Percentiles rank a stretch among this genome's conserved stretches.
These are phyloP conservation scores for Neurospora pannonica DNA, from an alignment of 495 filamentous ascomycete genomes.

Conservation along the genomic window DNA sequence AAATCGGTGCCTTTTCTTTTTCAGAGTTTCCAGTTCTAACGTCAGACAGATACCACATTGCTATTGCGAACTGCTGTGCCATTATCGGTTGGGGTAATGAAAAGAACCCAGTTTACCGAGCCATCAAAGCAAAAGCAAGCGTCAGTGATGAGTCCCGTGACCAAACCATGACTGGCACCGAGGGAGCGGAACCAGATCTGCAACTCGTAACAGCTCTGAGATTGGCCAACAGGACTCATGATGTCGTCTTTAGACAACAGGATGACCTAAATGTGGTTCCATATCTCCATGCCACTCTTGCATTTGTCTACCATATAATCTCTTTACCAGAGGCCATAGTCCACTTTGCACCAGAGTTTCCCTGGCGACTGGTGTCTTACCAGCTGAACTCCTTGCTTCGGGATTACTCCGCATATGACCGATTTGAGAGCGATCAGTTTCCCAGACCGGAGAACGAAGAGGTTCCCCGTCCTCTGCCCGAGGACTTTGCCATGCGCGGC, in stretches of 20 bases:
- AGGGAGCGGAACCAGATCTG: slow-evolving; percentile 6
- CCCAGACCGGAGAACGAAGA: slow-evolving; percentile 42
- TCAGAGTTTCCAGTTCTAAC: slow-evolving; percentile 40
- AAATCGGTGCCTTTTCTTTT: slow-evolving; percentile 34
- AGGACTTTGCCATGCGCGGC: slow-evolving; percentile 76
- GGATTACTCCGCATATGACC: slow-evolving; percentile 30
- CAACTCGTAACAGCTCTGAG: slow-evolving; percentile 19
- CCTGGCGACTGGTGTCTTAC: slow-evolving; percentile 54
- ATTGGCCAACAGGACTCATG: slow-evolving; percentile 23
- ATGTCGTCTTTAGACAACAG: slow-evolving; percentile 49
- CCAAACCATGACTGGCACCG: slow-evolving; percentile 9
- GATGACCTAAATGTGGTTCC: slow-evolving; percentile 58
- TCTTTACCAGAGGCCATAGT: slow-evolving; percentile 41
- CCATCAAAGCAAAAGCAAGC: slow-evolving; percentile 12
- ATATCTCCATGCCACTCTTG: slow-evolving; percentile 57
- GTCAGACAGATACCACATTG: slow-evolving; percentile 44
- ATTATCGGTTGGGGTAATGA: slow-evolving; percentile 30
- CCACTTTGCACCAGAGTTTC: slow-evolving; percentile 36
- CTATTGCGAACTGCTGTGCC: slow-evolving; percentile 37
- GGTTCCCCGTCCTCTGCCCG: slow-evolving; percentile 55
- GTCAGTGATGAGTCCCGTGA: slow-evolving; percentile 7
- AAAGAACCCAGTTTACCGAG: slow-evolving; percentile 24
- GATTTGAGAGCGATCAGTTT: slow-evolving; percentile 43
- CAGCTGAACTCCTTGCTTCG: slow-evolving; percentile 57
- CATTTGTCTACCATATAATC: slow-evolving; percentile 56